A percentile compares a stretch with the other conserved stretches of the same genome.
Evolutionary conservation across 2,329 filamentous ascomycete species (phyloP).

Genomic region (Aspergillus fischeri): DNA sequence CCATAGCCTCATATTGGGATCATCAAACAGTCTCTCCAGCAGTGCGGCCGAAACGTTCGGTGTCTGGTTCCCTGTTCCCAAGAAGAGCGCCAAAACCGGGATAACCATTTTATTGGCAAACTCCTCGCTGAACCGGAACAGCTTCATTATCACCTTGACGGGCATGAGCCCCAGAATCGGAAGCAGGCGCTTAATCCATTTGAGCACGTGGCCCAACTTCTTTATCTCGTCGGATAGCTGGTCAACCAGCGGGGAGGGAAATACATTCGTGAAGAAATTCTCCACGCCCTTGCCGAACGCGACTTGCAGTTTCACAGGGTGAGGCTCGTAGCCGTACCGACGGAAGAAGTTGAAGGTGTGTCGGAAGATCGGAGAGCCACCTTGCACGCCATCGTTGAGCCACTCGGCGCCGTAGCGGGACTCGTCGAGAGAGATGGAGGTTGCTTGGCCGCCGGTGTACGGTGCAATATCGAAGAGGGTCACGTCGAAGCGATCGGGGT

Average conservation of each 20-base stretch:
- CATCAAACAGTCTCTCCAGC: constrained; percentile 57
- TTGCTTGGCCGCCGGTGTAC: constrained; percentile 59
- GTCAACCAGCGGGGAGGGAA: constrained; percentile 53
- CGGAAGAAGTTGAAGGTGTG: constrained; percentile 61
- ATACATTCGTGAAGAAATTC: constrained; percentile 60
- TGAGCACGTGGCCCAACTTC: constrained; percentile 52
- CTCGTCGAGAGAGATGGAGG: constrained; percentile 54
- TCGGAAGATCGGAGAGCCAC: constrained; percentile 58
- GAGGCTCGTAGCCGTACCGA: constrained; percentile 53
- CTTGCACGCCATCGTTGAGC: constrained; percentile 61
- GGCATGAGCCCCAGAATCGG: constrained; percentile 54
- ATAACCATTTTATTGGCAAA: constrained; percentile 69
- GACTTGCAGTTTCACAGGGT: constrained; percentile 57
- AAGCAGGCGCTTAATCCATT: constrained; percentile 53
- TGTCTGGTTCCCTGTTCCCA: constrained; percentile 71
- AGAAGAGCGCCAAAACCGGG: constrained; percentile 68
- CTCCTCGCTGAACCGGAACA: constrained; percentile 66
- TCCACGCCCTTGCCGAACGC: constrained; percentile 56
- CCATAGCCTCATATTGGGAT: constrained; percentile 59
- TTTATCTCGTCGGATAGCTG: constrained; percentile 54
- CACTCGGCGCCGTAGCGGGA: constrained; percentile 54
- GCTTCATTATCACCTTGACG: constrained; percentile 60
- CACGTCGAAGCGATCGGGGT: constrained; percentile 62
- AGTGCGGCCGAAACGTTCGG: constrained; percentile 67
- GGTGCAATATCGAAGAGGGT: constrained; percentile 58